These are phyloP conservation scores for Nyssa sinensis DNA, from an alignment of 148 eudicot species.

Conservation along the genomic window DNA sequence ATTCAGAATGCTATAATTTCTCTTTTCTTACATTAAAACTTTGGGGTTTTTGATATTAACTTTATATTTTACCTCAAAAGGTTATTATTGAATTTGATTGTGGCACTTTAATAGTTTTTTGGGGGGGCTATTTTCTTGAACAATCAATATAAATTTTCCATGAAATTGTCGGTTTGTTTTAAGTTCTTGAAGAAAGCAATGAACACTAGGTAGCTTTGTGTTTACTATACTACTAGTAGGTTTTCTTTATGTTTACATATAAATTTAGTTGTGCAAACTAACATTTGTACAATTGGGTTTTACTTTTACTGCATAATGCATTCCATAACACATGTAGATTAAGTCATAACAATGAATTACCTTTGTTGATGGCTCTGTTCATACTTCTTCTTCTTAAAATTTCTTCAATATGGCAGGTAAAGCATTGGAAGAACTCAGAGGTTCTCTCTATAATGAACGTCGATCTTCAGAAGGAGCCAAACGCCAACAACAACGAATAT, in stretches of 20 bases:
- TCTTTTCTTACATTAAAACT: too few species aligned
- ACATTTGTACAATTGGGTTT: too few species aligned
- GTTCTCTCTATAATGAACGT: conserved; percentile 65
- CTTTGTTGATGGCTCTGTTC: too few species aligned
- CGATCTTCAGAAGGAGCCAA: conserved; percentile 82
- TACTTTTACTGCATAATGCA: too few species aligned
- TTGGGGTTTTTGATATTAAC: neutral
- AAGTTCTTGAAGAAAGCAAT: neutral
- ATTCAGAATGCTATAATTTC: too few species aligned
- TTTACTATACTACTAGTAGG: neutral
- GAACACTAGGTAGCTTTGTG: neutral
- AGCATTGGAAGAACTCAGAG: conserved; percentile 87
- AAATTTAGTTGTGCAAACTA: neutral
- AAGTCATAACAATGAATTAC: too few species aligned
- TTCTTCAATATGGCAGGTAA: conserved; percentile 39
- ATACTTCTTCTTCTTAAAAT: neutral
- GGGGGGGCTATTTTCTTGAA: too few species aligned
- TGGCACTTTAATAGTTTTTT: too few species aligned
- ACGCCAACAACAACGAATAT: conserved; percentile 73
- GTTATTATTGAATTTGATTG: too few species aligned
- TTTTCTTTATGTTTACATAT: neutral
- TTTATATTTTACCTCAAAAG: neutral
- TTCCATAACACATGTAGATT: too few species aligned
- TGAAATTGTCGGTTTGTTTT: too few species aligned
- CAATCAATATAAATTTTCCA: too few species aligned